These are phyloP conservation scores for Houttuynia cordata DNA, from an alignment of 164 flowering plant genomes.

Conservation along the genomic window DNA sequence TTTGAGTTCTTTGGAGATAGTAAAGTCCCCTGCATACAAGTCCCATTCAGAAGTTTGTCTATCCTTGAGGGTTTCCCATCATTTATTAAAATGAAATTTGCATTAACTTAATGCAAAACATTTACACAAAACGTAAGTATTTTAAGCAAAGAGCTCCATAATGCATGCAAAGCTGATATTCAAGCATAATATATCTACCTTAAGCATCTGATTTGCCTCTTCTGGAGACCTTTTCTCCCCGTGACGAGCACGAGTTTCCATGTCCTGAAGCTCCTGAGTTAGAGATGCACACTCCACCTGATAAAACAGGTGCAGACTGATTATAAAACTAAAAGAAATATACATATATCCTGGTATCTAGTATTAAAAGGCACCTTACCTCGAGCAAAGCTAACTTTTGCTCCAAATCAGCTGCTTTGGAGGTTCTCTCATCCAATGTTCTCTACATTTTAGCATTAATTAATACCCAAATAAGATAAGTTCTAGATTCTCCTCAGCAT, in stretches of 20 bases:
- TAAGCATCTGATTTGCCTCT: slow-evolving; percentile 84
- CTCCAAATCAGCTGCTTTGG: slow-evolving; percentile 78
- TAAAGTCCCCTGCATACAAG: too few species aligned
- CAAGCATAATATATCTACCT: slow-evolving; percentile 32
- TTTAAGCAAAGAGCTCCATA: neutral
- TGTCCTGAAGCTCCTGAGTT: slow-evolving; percentile 92
- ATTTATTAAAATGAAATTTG: too few species aligned
- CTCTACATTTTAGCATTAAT: slow-evolving; percentile 33
- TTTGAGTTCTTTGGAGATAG: too few species aligned
- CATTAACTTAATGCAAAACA: too few species aligned
- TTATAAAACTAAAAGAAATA: slow-evolving; percentile 4
- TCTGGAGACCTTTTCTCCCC: slow-evolving; percentile 83
- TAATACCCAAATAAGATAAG: neutral
- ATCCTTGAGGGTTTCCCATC: too few species aligned
- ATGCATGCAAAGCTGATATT: too few species aligned
- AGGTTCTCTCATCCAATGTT: slow-evolving; percentile 81
- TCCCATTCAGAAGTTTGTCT: too few species aligned
- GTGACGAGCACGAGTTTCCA: slow-evolving; percentile 80
- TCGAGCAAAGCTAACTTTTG: slow-evolving; percentile 87
- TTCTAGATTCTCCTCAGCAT: neutral
- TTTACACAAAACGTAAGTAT: neutral
- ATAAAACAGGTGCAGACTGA: slow-evolving; percentile 2
- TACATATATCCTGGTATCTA: neutral
- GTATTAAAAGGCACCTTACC: slow-evolving; percentile 28
- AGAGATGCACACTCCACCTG: slow-evolving; percentile 89